A percentile compares a stretch with the other conserved stretches of the same genome.
These are phyloP conservation scores for Corymbia maculata DNA, from an alignment of 345 rosid species.

Conservation along the genomic window DNA sequence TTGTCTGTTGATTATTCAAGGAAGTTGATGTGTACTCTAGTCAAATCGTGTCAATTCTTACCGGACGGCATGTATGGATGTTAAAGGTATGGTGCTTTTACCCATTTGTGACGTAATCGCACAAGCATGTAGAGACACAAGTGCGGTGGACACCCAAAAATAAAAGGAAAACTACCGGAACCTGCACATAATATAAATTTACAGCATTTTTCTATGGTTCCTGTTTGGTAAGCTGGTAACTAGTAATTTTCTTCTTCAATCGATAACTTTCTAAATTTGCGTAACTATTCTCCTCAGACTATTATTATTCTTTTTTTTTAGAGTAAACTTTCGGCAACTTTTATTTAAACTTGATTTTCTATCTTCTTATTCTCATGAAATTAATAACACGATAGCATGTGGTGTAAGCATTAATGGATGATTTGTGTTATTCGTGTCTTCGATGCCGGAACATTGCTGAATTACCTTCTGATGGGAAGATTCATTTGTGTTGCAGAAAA, in stretches of 20 bases:
- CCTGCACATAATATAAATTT: background rate
- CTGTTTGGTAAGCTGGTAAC: background rate
- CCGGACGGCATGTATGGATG: too few relatives aligned
- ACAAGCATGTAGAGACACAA: background rate
- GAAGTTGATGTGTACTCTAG: too few relatives aligned
- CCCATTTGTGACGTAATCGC: background rate
- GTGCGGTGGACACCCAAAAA: background rate
- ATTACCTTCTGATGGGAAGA: too few relatives aligned
- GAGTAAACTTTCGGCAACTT: background rate
- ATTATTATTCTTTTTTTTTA: too few relatives aligned
- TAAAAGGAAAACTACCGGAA: background rate
- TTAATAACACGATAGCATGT: too few relatives aligned
- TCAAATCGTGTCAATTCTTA: too few relatives aligned
- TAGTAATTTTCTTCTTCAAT: background rate
- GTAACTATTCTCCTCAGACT: background rate
- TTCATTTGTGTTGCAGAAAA: background rate
- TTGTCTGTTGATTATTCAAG: too few relatives aligned
- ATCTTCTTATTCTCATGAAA: accelerated
- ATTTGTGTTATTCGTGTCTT: too few relatives aligned
- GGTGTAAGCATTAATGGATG: too few relatives aligned
- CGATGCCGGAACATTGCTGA: too few relatives aligned
- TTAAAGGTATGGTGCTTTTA: too few relatives aligned
- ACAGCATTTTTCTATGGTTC: background rate
- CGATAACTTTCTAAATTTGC: background rate
- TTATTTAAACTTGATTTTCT: background rate